Base-by-base conservation (phyloP, 2,329 filamentous ascomycete genomes). In the Pseudomassariella vexata region DNA sequence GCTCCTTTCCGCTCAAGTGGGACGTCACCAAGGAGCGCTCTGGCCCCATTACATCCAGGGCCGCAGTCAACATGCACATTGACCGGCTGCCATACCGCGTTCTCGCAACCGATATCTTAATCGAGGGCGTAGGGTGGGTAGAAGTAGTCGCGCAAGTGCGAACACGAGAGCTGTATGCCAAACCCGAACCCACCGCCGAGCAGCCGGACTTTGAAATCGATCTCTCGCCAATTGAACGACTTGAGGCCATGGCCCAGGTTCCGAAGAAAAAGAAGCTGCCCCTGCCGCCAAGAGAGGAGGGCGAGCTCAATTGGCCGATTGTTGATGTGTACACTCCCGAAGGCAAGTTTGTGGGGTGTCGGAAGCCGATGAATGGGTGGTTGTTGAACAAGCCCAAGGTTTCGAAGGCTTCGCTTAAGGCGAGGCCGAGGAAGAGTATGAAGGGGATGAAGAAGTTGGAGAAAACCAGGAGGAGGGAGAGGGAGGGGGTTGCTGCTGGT, bases 121-220 rank as follows among this genome's bases (percentile, higher is more conserved):
- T 98, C 30, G 90, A 96, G 55, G 88, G 92, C 2, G 82, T 88
- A 17, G 92, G 92, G 6, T 98, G 94, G 85, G 73, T 98, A 3
- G 92, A 98, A 59, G 58, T 98, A 24, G 80, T 79, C 1, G 81
- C 81, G 3, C 90, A 98, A 59, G 76, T 94, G 8, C 76, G 90
- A 30, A 74, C 68, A 11, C 72, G 59, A 49, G 63, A 70, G 36
- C 57, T 69, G 34, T 61, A 59, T 29, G 41, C 48, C 38, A 38
- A 11, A 36, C 27, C 17, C 5, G 41, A 25, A 24, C 10, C n/a
- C 2, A 7, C 14, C 17, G 41, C 38, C 6, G 17, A 38, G 5
- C 42, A 48, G 27, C 16, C 30, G 9, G 37, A 42, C 35, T 23
- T 24, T 12, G 36, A 47, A 14, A 36, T 36, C 9, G 20, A 41